A percentile compares a stretch with the other conserved stretches of the same genome.
These are phyloP conservation scores for Canavalia gladiata DNA, from an alignment of 306 rosid species.

Conservation along the genomic window DNA sequence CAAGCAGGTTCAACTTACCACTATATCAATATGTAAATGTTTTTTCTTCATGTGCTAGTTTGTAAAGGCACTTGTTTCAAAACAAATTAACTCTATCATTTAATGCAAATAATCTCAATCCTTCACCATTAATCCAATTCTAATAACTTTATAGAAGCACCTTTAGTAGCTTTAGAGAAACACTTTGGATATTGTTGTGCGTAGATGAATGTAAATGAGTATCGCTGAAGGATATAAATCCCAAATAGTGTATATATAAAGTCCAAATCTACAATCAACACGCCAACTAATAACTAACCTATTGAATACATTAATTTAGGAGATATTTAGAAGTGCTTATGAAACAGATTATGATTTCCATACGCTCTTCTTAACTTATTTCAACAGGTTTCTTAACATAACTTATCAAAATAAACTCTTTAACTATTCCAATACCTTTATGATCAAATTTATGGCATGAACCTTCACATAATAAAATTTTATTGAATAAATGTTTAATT, in stretches of 20 bases:
- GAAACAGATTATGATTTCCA: no score
- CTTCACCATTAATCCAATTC: background rate
- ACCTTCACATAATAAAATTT: no score
- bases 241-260: background rate
- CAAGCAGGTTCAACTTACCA: background rate
- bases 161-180: no score
- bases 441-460: no score
- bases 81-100: background rate
- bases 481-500: no score
- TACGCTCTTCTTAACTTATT: no score
- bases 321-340: no score
- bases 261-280: slow-evolving; percentile 4
- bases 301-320: background rate
- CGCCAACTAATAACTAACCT: background rate
- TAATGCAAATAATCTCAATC: background rate
- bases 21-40: background rate
- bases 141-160: background rate
- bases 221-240: slow-evolving; percentile 45
- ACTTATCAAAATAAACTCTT: no score
- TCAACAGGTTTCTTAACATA: no score
- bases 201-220: slow-evolving; percentile 51
- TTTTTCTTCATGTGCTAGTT: slow-evolving; percentile 55
- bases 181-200: background rate
- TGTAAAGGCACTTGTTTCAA: slow-evolving; percentile 41
- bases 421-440: no score